Evolutionary conservation across 2,329 filamentous ascomycete genomes (phyloP).

Genomic region (Mollisia scopiformis): DNA sequence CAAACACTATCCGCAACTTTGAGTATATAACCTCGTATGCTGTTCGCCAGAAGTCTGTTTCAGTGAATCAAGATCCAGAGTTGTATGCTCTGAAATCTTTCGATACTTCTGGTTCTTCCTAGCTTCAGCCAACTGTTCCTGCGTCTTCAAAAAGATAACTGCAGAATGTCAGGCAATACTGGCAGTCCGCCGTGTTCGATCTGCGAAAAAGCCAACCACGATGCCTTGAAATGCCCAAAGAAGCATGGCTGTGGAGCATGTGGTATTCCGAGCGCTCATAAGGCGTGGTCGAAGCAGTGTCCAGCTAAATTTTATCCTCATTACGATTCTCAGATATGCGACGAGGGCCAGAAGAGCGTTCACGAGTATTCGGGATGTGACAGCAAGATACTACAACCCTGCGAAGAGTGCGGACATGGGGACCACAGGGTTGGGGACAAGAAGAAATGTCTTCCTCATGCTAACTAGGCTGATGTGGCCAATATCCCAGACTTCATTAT

Average conservation of each 20-base stretch:
- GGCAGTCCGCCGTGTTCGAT: not conserved
- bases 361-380: constrained; percentile 1
- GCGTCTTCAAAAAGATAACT: not conserved
- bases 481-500: not conserved
- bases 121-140: not conserved
- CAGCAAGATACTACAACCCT: not conserved
- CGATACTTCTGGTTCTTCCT: not conserved
- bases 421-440: not conserved
- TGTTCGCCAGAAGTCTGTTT: not conserved
- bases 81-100: not conserved
- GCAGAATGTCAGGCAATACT: not conserved
- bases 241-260: not conserved
- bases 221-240: not conserved
- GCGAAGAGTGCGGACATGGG: not conserved
- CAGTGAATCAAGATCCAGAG: not conserved
- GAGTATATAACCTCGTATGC: not conserved
- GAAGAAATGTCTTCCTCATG: too few relatives aligned
- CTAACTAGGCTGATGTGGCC: too few relatives aligned
- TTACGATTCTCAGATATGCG: not conserved
- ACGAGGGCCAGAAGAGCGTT: not conserved
- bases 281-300: not conserved
- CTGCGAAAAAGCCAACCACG: not conserved
- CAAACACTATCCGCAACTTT: not conserved
- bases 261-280: not conserved
- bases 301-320: not conserved